Evolutionary conservation across 2,329 filamentous ascomycete species (phyloP), one percentile per base, ranked within the genome.

Genomic region (Pseudocercospora ulei): DNA sequence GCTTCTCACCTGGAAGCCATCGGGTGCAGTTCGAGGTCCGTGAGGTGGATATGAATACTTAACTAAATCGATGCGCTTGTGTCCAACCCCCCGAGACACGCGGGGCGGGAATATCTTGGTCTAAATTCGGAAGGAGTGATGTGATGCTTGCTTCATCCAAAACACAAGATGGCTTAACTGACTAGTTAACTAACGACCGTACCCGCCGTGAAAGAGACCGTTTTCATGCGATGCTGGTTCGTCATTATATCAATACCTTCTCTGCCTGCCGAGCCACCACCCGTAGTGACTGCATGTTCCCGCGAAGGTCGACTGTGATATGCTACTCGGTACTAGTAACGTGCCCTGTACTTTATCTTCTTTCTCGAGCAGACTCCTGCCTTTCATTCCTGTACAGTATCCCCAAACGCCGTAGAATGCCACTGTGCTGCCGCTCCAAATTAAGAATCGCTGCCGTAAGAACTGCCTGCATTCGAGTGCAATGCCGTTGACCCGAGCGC

Each of bases 221-320:
- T 8, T 36, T 22, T 36, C 14, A 19, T 36, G 27, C 19, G 34
- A 26, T 26, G 13, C 14, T 36, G 25, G 9, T 19, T 18, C 23
- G 23, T 36, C 34, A 36, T 36, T 26, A 36, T 36, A 36, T 36
- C 27, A 23, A 19, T n/a, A 36, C 34, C 17, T 36, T 14, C 34
- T 7, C 34, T 27, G 34, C 23, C 23, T 25, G 23, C n/a, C 23
- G 26, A 27, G 13, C 34, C 24, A 27, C 23, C 34, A n/a, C n/a
- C n/a, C n/a, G n/a, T n/a, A 19, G 23, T 26, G 34, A 36, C 23
- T 27, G 18, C 22, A 12, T 16, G 12, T 8, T 11, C 24, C 11
- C 11, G 13, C 13, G 27, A 12, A 27, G 34, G 27, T 35, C 31
- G 31, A 35, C 22, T 28, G 23, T 12, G n/a, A n/a, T n/a, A n/a